Percentiles rank a stretch among this genome's conserved stretches.
These are phyloP conservation scores for Agaricus blazei DNA, from an alignment of 768 basidiomycete genomes.

Conservation along the genomic window DNA sequence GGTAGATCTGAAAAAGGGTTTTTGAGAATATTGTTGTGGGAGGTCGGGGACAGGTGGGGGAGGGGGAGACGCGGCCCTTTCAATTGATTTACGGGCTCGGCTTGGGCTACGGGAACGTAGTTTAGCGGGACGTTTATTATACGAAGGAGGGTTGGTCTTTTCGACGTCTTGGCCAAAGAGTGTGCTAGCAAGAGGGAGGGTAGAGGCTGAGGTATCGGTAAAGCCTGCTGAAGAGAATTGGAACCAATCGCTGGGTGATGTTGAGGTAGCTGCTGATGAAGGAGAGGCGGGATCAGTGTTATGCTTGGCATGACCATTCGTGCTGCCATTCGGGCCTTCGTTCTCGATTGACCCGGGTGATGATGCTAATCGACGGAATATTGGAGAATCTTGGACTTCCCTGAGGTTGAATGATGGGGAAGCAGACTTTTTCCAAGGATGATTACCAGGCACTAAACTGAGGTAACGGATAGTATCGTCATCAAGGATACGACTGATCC, in stretches of 20 bases:
- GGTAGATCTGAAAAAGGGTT: slow-evolving; percentile 33
- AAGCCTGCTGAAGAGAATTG: slow-evolving; percentile 69
- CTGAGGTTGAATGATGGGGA: slow-evolving; percentile 26
- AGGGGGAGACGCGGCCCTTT: slow-evolving; percentile 7
- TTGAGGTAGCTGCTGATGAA: slow-evolving; percentile 21
- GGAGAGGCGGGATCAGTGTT: slow-evolving; percentile 25
- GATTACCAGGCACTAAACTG: slow-evolving; percentile 44
- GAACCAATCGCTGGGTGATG: slow-evolving; percentile 51
- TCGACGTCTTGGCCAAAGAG: slow-evolving; percentile 60
- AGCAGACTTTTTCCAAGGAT: slow-evolving; percentile 22
- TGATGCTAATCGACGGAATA: slow-evolving; percentile 26
- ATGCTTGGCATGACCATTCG: slow-evolving; percentile 23
- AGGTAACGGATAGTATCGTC: slow-evolving; percentile 62
- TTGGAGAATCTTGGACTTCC: slow-evolving; percentile 8
- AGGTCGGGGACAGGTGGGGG: background rate
- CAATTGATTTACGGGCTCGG: slow-evolving; percentile 20
- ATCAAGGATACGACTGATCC: slow-evolving; percentile 50
- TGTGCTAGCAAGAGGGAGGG: slow-evolving; percentile 46
- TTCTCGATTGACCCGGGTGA: slow-evolving; percentile 13
- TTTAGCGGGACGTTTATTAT: slow-evolving; percentile 16
- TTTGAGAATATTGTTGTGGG: slow-evolving; percentile 11
- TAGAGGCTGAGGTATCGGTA: slow-evolving; percentile 32
- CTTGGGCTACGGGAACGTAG: slow-evolving; percentile 10
- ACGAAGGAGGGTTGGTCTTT: slow-evolving; percentile 25
- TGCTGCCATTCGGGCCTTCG: slow-evolving; percentile 12